A percentile compares a stretch with the other conserved stretches of the same genome.
These are phyloP conservation scores for Cymbidium sinense DNA, from an alignment of 106 monocot genomes.

Conservation along the genomic window DNA sequence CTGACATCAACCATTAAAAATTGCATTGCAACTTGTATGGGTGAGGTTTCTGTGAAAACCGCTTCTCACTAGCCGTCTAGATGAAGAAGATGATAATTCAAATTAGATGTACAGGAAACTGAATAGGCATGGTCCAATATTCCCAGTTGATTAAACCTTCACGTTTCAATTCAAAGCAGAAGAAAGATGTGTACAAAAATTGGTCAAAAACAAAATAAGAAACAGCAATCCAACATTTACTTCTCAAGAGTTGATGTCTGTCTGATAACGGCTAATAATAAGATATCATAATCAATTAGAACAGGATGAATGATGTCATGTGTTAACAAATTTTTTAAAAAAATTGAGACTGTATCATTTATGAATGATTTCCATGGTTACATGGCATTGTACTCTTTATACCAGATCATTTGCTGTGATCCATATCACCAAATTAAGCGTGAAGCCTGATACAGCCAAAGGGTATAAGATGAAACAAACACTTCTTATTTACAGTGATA, in stretches of 20 bases:
- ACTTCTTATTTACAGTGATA: neutral
- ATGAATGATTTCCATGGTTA: neutral
- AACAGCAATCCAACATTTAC: neutral
- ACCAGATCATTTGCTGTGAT: neutral
- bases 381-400: neutral
- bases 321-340: neutral
- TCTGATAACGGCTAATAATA: neutral
- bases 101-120: neutral
- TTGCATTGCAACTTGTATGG: neutral
- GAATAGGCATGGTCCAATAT: neutral
- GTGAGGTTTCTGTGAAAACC: neutral
- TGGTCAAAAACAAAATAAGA: neutral
- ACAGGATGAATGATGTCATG: neutral
- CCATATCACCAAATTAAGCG: neutral
- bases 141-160: neutral
- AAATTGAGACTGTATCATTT: neutral
- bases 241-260: neutral
- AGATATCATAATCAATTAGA: neutral
- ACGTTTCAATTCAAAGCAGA: neutral
- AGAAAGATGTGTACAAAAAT: neutral
- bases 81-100: neutral
- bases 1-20: too few relatives aligned
- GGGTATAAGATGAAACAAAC: neutral
- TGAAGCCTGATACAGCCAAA: neutral
- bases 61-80: neutral